phyloP scores from a whole-genome alignment of 805 yeast species.

The Kazachstania martiniae region DNA sequence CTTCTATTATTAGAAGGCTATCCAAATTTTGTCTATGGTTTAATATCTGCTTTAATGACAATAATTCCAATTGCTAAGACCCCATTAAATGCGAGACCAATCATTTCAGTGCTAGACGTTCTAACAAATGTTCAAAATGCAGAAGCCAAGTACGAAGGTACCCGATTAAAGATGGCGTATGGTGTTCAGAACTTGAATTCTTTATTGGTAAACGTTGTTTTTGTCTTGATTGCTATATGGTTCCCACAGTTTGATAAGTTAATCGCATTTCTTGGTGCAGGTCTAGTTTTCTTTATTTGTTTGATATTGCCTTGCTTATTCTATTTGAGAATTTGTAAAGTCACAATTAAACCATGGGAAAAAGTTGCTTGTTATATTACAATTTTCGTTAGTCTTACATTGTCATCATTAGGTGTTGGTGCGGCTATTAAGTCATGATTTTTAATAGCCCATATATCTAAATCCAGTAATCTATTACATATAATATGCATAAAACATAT shows the following conservation, averaged over 20 bases:
- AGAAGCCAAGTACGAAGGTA: constrained; percentile 11
- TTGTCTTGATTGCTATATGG: constrained; percentile 49
- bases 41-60: constrained; percentile 63
- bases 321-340: constrained; percentile 46
- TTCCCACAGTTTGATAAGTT: constrained; percentile 75
- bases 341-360: constrained; percentile 33
- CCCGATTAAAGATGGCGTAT: constrained; percentile 13
- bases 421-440: no score
- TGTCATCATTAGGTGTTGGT: constrained; percentile 51
- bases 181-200: constrained; percentile 23
- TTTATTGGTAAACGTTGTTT: constrained; percentile 40
- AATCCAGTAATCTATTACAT: no score
- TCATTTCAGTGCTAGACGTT: constrained; percentile 57
- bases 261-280: constrained; percentile 73
- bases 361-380: constrained; percentile 32
- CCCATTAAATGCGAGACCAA: constrained; percentile 76
- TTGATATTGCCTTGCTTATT: constrained; percentile 67
- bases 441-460: no score
- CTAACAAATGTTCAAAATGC: constrained; percentile 29
- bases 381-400: constrained; percentile 33
- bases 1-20: constrained; percentile 56
- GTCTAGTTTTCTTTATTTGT: constrained; percentile 71
- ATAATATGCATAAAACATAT: no score
- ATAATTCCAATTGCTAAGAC: constrained; percentile 74
- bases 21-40: constrained; percentile 48